Conservation (phyloP, 495 filamentous ascomycete genomes). For the Chaetomidium leptoderma region DNA sequence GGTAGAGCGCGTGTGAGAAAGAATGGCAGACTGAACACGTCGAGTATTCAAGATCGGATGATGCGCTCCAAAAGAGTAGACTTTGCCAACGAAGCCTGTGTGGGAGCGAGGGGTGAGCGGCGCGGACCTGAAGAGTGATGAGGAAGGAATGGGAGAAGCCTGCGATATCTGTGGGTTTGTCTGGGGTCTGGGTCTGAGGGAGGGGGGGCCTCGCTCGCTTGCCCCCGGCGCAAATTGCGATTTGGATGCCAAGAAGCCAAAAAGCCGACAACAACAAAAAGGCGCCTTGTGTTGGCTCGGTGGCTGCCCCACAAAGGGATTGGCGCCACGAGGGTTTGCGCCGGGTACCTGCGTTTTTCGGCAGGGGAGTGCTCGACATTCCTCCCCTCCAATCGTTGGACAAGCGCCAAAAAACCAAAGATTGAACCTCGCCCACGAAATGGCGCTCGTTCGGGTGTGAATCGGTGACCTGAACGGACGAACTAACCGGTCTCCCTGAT, state of each 20-base stretch:
- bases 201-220: too few species aligned
- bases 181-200: background rate
- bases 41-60: constrained; percentile 39
- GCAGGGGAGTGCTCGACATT: constrained; percentile 9
- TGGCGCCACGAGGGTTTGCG: constrained; percentile 15
- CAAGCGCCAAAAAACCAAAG: constrained; percentile 4
- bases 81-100: constrained; percentile 58
- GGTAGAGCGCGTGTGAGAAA: constrained; percentile 22
- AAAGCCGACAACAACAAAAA: constrained; percentile 11
- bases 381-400: background rate
- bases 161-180: constrained; percentile 11
- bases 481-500: background rate
- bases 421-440: background rate
- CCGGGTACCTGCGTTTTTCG: constrained; percentile 16
- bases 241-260: constrained; percentile 11
- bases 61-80: constrained; percentile 37
- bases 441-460: background rate
- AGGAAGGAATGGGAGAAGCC: constrained; percentile 14
- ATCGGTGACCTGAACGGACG: background rate
- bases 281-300: background rate
- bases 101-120: constrained; percentile 17
- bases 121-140: constrained; percentile 13
- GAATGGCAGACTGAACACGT: constrained; percentile 43
- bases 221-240: constrained; percentile 24
- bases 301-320: constrained; percentile 16